A percentile compares a stretch with the other conserved stretches of the same genome.
Evolutionary conservation across 2,329 filamentous ascomycete genomes (phyloP).

Genomic region (Neoarthrinium moseri): DNA sequence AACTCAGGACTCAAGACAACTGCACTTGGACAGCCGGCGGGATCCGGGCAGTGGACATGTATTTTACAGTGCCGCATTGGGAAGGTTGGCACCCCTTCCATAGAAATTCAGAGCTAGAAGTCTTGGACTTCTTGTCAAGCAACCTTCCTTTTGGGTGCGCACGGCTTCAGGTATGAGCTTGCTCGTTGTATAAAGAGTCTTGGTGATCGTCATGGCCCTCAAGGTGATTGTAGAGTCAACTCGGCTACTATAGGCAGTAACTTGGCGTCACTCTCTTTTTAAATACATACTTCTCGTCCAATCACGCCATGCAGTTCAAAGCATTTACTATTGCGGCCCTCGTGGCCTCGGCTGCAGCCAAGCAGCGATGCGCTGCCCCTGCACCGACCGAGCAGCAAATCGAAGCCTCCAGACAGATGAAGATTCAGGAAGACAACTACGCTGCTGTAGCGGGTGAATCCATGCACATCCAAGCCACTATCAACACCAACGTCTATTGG

Average conservation of each 20-base stretch:
- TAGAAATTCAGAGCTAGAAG: neutral
- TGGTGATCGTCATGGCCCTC: neutral
- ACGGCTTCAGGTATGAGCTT: neutral
- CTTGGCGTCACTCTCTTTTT: neutral
- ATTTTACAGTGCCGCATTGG: neutral
- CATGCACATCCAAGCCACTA: constrained; percentile 18
- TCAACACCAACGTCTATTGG: constrained; percentile 38
- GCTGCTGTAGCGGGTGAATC: constrained; percentile 8
- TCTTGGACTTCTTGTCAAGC: neutral
- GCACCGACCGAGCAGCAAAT: constrained; percentile 25
- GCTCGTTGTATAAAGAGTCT: neutral
- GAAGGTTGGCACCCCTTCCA: constrained; percentile 4
- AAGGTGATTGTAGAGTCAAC: neutral
- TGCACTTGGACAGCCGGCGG: constrained; percentile 1
- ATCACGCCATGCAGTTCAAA: constrained; percentile 13
- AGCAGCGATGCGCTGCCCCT: constrained; percentile 22
- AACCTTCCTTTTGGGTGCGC: constrained; percentile 3
- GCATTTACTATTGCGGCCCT: constrained; percentile 9
- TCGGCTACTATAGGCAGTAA: neutral
- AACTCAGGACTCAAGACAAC: neutral
- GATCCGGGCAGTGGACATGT: neutral
- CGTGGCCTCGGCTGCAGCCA: constrained; percentile 9
- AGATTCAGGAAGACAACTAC: constrained; percentile 18
- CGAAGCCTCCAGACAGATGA: constrained; percentile 21
- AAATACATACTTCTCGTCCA: neutral